phyloP scores from a whole-genome alignment of 2,329 filamentous ascomycete genomes.

The Claviceps arundinis region DNA sequence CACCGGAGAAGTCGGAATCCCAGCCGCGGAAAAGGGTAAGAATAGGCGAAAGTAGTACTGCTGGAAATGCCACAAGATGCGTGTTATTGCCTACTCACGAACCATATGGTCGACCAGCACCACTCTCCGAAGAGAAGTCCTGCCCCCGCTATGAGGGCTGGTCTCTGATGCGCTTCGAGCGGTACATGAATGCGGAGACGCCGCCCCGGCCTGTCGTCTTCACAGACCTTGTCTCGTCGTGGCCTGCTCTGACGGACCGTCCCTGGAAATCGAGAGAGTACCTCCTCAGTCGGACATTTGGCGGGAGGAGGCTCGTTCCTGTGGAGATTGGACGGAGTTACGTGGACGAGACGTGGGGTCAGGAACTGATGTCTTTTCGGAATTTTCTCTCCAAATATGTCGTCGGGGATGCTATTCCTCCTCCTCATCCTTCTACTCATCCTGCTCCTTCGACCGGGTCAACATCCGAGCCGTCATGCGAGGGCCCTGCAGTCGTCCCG shows the following conservation, averaged over 20 bases:
- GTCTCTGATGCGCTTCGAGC: constrained; percentile 47
- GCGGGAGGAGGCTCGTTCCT: constrained; percentile 67
- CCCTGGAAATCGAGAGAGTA: constrained; percentile 67
- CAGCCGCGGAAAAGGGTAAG: constrained; percentile 11
- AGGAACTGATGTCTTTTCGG: constrained; percentile 62
- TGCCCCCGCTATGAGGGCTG: constrained; percentile 24
- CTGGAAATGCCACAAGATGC: too few species aligned
- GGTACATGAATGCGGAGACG: constrained; percentile 37
- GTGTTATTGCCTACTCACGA: constrained; percentile 16
- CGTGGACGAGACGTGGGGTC: constrained; percentile 72
- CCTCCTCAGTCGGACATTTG: constrained; percentile 59
- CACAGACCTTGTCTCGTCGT: constrained; percentile 44
- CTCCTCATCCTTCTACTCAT: too few species aligned
- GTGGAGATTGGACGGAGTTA: constrained; percentile 81
- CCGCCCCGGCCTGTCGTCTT: constrained; percentile 55
- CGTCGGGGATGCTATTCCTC: constrained; percentile 1
- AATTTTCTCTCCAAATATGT: constrained; percentile 57
- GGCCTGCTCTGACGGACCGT: constrained; percentile 59
- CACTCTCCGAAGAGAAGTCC: constrained; percentile 10
- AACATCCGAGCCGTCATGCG: too few species aligned
- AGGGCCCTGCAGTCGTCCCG: too few species aligned
- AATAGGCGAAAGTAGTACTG: too few species aligned
- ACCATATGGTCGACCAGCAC: constrained; percentile 15
- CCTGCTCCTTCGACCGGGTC: too few species aligned
- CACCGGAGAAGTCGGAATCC: background rate